Conservation (phyloP, 495 filamentous ascomycete species). For the Lasiosphaeria ovina region DNA sequence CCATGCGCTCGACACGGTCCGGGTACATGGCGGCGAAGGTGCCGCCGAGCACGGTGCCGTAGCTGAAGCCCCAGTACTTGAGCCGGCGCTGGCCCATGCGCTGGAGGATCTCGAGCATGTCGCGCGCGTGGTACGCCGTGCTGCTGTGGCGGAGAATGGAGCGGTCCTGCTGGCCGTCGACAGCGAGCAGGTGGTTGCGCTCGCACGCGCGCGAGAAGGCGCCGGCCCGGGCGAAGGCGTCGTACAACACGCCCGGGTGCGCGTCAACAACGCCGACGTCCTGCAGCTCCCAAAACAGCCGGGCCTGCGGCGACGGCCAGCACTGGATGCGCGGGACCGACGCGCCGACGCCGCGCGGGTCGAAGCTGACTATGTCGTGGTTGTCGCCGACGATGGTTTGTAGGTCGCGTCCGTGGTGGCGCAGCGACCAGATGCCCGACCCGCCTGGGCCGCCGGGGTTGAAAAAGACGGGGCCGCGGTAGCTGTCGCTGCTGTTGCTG, state of each 20-base stretch:
- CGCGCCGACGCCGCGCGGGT: constrained; percentile 48
- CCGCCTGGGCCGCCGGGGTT: constrained; percentile 56
- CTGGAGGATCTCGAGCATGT: constrained; percentile 42
- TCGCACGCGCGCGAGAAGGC: constrained; percentile 40
- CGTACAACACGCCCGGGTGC: constrained; percentile 39
- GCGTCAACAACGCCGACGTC: constrained; percentile 39
- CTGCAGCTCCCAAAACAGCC: constrained; percentile 37
- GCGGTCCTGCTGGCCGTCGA: constrained; percentile 15
- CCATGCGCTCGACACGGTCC: constrained; percentile 45
- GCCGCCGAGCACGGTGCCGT: constrained; percentile 52
- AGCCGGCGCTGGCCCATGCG: constrained; percentile 40
- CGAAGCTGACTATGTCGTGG: constrained; percentile 50
- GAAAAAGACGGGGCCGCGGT: constrained; percentile 49
- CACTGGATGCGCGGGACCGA: constrained; percentile 45
- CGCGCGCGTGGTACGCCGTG: constrained; percentile 41
- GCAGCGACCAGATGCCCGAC: constrained; percentile 42
- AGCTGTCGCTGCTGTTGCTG: constrained; percentile 23
- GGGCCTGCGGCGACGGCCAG: constrained; percentile 35
- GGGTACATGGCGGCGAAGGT: constrained; percentile 54
- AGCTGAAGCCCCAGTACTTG: constrained; percentile 56
- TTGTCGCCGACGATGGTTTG: constrained; percentile 49
- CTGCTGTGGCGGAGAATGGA: constrained; percentile 35
- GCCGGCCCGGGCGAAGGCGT: constrained; percentile 38
- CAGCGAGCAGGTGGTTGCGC: constrained; percentile 13
- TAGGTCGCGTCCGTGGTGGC: constrained; percentile 34